Evolutionary conservation across 768 basidiomycete genomes (phyloP), one percentile per base, ranked within the genome.

Genomic region (Hygrophoropsis aurantiaca): DNA sequence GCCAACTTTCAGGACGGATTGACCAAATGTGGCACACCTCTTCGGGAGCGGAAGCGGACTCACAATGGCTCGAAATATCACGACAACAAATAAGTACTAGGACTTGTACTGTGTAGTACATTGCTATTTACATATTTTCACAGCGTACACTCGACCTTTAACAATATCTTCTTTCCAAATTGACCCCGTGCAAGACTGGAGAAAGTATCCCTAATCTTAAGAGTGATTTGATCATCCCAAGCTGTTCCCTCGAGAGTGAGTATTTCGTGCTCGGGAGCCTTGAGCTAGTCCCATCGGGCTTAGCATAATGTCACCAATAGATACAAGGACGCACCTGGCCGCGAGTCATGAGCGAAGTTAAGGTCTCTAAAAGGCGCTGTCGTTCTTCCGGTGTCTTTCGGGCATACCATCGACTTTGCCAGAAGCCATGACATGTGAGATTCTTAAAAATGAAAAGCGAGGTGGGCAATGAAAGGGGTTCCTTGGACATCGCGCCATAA

Each of bases 401-500:
- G 20, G 65, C 61, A 52, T 86, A 86, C 88, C 88, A 90, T 24
- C 75, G 73, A 42, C 71, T 80, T 61, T 88, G 85, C 87, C 89
- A 91, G 64, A 85, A 90, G 5, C 89, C 91, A 41, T 80, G 84
- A 19, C 76, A 74, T 0, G 77, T 84, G 53, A 94, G 70, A 61
- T 90, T 87, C 53, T 84, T 90, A 74, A 94, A 94, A 50, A 94
- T 91, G 66, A 90, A 85, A 18, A 83, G 69, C 0, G 87, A 86
- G 0, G 87, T 84, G 1, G 92, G 87, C 18, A 94, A 61, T 1
- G 81, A 77, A 15, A 94, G 64, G 0, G 91, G 89, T 43, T 85
- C 75, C 60, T 87, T 91, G 1, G 91, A 87, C 91, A 94, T 94
- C 5, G 87, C 90, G 23, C 92, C 92, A 45, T 94, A 94, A 0